These are phyloP conservation scores for Starmerella stigmatis DNA, from an alignment of 805 yeast genomes.

Conservation along the genomic window DNA sequence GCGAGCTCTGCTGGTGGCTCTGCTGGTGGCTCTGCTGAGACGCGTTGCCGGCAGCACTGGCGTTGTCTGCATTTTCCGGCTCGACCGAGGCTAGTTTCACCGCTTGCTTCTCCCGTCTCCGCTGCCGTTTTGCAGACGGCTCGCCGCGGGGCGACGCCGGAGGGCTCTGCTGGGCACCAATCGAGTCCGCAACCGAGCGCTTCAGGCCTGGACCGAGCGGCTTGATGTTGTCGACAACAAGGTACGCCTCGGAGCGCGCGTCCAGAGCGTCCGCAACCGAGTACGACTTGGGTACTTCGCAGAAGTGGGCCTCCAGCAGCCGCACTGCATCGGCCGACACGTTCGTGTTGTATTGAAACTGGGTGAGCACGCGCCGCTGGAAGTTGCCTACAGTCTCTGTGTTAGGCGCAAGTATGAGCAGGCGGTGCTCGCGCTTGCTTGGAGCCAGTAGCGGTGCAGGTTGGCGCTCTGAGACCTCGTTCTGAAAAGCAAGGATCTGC, in stretches of 20 bases:
- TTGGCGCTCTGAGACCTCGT: neutral
- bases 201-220: neutral
- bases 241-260: slow-evolving; percentile 1
- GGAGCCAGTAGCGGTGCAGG: neutral
- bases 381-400: slow-evolving; percentile 2
- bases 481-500: neutral
- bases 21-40: neutral
- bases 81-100: neutral
- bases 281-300: slow-evolving; percentile 8
- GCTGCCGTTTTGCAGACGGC: neutral
- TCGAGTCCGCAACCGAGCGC: neutral
- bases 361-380: slow-evolving; percentile 2
- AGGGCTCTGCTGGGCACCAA: too few relatives aligned
- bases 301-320: slow-evolving; percentile 11
- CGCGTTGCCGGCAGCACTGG: neutral
- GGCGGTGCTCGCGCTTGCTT: neutral
- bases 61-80: neutral
- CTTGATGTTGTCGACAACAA: slow-evolving; percentile 7
- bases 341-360: slow-evolving; percentile 2
- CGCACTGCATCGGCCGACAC: slow-evolving; percentile 3
- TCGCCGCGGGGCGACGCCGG: neutral
- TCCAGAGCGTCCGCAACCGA: slow-evolving; percentile 1
- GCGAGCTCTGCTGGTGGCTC: too few relatives aligned
- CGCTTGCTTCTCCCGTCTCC: slow-evolving; percentile 1
- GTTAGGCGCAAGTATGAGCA: neutral